Evolutionary conservation across 306 rosid species (phyloP), one percentile per base, ranked within the genome.

Genomic region (Rubus idaeus): DNA sequence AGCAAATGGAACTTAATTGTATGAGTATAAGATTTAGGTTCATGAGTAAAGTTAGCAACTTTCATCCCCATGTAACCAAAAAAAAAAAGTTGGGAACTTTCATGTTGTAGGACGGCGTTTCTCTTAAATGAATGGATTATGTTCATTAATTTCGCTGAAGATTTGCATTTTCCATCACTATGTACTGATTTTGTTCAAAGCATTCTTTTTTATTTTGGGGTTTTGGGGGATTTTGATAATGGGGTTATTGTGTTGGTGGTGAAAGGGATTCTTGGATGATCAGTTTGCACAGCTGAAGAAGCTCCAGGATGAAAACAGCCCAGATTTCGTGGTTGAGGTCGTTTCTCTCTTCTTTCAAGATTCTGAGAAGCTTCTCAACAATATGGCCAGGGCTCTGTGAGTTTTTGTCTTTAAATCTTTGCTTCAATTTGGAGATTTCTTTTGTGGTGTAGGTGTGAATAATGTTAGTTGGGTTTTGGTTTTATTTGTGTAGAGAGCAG

Each of bases 241-340:
- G 67, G 73, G 30, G 11, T 62, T 8, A 50, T 35, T 66, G 42
- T 73, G 35, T 61, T 73, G 45, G 72, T 62, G 35, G 67, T 52
- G 84, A 79, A 73, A 90, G 98, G 91, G 91, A 18, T 78, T 73
- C 67, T 81, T 90, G 89, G 96, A 90, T 75, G 94, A 90, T 75
- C 93, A 93, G 77, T 93, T 90, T 81, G 74, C 62, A 56, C 93
- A 90, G 85, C 91, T 90, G 44, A 87, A 85, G 86, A 86, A 86
- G 78, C 88, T 93, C 52, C 94, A 91, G 62, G 98, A 93, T 68
- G 94, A 85, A 67, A 86, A 69, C 77, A 90, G 81, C 75, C 94
- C 94, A 4, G 85, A 90, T 82, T 93, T 93, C 78, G 94, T 90
- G 73, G 58, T 80, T n/a, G 96, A 93, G 82, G 96, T 92, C 77